A percentile compares a stretch with the other conserved stretches of the same genome.
phyloP scores from a whole-genome alignment of 2,329 filamentous ascomycete species.

The Calonectria montana region DNA sequence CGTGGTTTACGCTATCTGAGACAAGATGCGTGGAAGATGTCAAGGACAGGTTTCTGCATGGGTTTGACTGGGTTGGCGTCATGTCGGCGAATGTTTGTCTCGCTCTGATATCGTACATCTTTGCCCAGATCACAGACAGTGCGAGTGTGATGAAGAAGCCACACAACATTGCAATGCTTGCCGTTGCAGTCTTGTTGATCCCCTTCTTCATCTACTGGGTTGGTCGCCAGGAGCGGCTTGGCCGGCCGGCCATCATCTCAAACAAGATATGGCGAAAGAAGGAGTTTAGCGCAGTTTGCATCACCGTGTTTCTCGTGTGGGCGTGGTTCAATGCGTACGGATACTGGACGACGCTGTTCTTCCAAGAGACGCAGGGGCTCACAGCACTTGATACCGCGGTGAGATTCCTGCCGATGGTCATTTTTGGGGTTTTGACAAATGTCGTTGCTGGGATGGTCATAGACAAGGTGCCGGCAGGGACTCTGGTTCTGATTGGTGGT shows the following conservation, averaged over 20 bases:
- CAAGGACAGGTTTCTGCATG: slow-evolving; percentile 9
- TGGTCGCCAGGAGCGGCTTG: slow-evolving; percentile 20
- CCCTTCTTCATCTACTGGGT: slow-evolving; percentile 27
- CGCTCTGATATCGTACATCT: slow-evolving; percentile 22
- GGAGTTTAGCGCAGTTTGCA: slow-evolving; percentile 62
- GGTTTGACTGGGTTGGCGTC: slow-evolving; percentile 24
- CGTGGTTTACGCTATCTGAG: slow-evolving; percentile 16
- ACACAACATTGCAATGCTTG: slow-evolving; percentile 21
- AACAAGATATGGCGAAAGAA: slow-evolving; percentile 67
- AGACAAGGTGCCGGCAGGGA: slow-evolving; percentile 17
- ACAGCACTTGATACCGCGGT: slow-evolving; percentile 7
- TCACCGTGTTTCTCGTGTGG: slow-evolving; percentile 56
- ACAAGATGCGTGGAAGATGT: slow-evolving; percentile 10
- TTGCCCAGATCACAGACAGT: slow-evolving; percentile 18
- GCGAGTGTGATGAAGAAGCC: slow-evolving; percentile 17
- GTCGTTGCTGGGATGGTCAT: slow-evolving; percentile 12
- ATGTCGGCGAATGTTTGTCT: slow-evolving; percentile 16
- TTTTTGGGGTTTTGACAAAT: slow-evolving; percentile 11
- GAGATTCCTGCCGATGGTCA: slow-evolving; percentile 17
- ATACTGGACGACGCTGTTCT: slow-evolving; percentile 41
- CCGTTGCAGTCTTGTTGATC: slow-evolving; percentile 9
- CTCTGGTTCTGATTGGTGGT: neutral
- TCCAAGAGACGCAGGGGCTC: slow-evolving; percentile 18
- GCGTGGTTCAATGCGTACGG: slow-evolving; percentile 58
- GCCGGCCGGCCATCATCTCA: slow-evolving; percentile 53